A percentile compares a stretch with the other conserved stretches of the same genome.
phyloP scores from a whole-genome alignment of 176 grass and related monocot species.

The Sorghum bicolor region Sorghum_bicolor_NCBIv3 NC_012879.2:52052501-52053000 shows the following conservation, averaged over 20 bases:
- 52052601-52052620: conserved; percentile 74
- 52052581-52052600: conserved; percentile 80
- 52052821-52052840: conserved; percentile 66
- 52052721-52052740: conserved; percentile 79
- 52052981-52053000: conserved; percentile 72
- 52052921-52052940: conserved; percentile 74
- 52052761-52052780: conserved; percentile 87
- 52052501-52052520: conserved; percentile 81
- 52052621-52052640: conserved; percentile 69
- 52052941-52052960: conserved; percentile 56
- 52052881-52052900: conserved; percentile 73
- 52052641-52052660: conserved; percentile 85
- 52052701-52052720: conserved; percentile 58
- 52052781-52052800: conserved; percentile 88
- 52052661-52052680: conserved; percentile 66
- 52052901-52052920: conserved; percentile 73
- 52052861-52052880: conserved; percentile 58
- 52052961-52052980: conserved; percentile 91
- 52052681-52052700: conserved; percentile 79
- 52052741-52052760: conserved; percentile 77
- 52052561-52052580: conserved; percentile 80
- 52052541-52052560: conserved; percentile 77
- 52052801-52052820: conserved; percentile 63
- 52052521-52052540: conserved; percentile 72
- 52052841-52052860: conserved; percentile 71